phyloP scores from a whole-genome alignment of 345 rosid species.

The Psidium guajava region DNA sequence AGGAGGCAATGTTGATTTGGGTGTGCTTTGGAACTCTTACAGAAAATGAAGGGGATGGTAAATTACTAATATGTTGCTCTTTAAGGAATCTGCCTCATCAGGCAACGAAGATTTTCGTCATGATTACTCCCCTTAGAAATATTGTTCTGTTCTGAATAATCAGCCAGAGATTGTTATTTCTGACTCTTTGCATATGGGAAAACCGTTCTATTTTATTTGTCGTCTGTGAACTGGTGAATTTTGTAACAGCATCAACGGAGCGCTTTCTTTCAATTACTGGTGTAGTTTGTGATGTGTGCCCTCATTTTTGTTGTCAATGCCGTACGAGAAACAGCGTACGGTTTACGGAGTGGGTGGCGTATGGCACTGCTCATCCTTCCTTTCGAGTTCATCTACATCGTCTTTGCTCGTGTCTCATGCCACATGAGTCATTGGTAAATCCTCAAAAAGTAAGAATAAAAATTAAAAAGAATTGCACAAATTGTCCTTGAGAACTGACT shows the following conservation, averaged over 20 bases:
- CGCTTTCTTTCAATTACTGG: background rate
- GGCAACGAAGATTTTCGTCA: background rate
- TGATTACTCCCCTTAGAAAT: background rate
- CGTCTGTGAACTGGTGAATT: background rate
- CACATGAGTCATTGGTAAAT: background rate
- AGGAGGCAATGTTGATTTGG: conserved; percentile 83
- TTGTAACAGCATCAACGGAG: background rate
- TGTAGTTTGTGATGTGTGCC: background rate
- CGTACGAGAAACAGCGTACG: background rate
- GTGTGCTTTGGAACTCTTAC: conserved; percentile 55
- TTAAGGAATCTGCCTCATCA: background rate
- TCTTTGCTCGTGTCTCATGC: background rate
- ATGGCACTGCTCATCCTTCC: background rate
- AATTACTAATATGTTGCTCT: background rate
- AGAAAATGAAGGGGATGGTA: conserved; percentile 2
- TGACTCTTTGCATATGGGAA: no score
- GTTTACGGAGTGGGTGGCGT: background rate
- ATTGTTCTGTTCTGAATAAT: background rate
- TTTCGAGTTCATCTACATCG: background rate
- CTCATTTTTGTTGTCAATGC: background rate
- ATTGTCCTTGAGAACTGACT: no score
- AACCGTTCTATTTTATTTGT: background rate
- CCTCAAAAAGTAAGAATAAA: no score
- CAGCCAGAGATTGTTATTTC: background rate
- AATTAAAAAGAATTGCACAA: no score